phyloP scores from a whole-genome alignment of 2,329 filamentous ascomycete species.

The Pseudogymnoascus sp. region DNA sequence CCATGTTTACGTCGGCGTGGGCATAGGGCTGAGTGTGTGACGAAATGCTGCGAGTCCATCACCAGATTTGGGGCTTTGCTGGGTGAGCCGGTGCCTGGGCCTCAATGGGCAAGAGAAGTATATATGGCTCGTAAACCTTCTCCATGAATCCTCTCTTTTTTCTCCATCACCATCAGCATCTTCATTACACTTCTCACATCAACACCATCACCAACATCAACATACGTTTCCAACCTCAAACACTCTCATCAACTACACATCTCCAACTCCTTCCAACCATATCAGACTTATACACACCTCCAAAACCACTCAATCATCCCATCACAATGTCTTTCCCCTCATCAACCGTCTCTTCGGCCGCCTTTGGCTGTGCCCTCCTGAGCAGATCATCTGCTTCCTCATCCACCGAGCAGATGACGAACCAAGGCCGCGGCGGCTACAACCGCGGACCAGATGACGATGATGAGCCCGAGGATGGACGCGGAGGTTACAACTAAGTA shows the following conservation, averaged over 20 bases:
- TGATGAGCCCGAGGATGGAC: slow-evolving; percentile 24
- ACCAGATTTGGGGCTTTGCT: not conserved
- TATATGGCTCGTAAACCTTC: not conserved
- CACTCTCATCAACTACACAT: not conserved
- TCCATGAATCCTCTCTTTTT: not conserved
- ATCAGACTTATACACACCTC: not conserved
- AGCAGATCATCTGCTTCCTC: not conserved
- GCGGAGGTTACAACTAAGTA: slow-evolving; percentile 24
- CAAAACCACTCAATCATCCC: not conserved
- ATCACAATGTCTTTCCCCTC: not conserved
- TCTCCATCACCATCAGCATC: slow-evolving; percentile 1
- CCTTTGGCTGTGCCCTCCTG: not conserved
- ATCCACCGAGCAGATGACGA: slow-evolving; percentile 6
- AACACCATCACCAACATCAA: not conserved
- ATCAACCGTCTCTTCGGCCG: not conserved
- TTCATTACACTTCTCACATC: slow-evolving; percentile 3
- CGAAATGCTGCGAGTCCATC: not conserved
- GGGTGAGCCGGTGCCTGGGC: not conserved
- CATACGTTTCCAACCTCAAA: not conserved
- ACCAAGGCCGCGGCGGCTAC: slow-evolving; percentile 10
- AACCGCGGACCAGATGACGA: slow-evolving; percentile 23
- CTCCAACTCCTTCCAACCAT: not conserved
- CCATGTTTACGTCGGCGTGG: slow-evolving; percentile 3
- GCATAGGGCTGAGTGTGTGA: slow-evolving; percentile 5
- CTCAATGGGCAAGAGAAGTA: not conserved